Conservation (phyloP, 345 rosid genomes). For the Carallia brachiata region DNA sequence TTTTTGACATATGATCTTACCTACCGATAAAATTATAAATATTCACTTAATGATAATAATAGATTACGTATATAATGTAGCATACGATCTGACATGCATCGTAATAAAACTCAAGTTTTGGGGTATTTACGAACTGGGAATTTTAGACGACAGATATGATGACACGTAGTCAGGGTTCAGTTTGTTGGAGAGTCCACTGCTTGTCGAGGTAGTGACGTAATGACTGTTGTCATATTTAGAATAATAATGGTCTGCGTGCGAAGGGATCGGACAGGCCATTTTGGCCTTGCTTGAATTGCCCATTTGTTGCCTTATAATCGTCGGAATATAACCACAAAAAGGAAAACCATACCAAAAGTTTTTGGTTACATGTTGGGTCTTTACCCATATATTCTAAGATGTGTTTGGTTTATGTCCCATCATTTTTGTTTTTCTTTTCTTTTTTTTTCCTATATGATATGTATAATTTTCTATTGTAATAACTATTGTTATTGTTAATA, state of each 20-base stretch:
- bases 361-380: background rate
- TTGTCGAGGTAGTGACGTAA: conserved; percentile 59
- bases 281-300: too few species aligned
- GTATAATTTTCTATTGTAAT: background rate
- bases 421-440: too few species aligned
- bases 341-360: background rate
- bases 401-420: background rate
- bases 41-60: too few species aligned
- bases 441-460: background rate
- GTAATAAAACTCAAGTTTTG: too few species aligned
- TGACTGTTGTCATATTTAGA: conserved; percentile 56
- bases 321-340: background rate
- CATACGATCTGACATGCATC: too few species aligned
- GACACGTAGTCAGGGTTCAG: conserved; percentile 40
- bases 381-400: background rate
- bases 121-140: conserved; percentile 4
- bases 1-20: too few species aligned
- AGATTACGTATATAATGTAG: too few species aligned
- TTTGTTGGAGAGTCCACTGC: conserved; percentile 33
- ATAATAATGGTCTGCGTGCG: too few species aligned
- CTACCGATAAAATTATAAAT: too few species aligned
- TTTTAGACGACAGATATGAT: conserved; percentile 37
- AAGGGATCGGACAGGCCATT: conserved; percentile 42
- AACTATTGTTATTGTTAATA: too few species aligned
- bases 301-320: too few species aligned